Conservation (phyloP, 495 filamentous ascomycete genomes). For the Pseudomonodictys pantanalensis region DNA sequence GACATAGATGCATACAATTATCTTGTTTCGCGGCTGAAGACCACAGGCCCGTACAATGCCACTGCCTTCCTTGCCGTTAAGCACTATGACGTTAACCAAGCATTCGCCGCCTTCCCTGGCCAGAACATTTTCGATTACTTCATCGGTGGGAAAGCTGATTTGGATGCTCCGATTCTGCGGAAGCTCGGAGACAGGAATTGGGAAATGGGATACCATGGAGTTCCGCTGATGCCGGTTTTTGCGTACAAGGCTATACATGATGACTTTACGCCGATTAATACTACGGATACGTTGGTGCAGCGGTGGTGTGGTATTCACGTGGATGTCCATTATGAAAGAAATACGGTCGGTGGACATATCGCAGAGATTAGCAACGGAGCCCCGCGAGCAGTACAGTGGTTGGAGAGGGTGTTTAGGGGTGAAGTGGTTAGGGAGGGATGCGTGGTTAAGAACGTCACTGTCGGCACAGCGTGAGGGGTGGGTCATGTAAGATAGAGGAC, state of each 20-base stretch:
- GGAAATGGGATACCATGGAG: constrained; percentile 45
- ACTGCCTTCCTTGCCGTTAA: constrained; percentile 37
- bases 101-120: constrained; percentile 33
- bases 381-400: constrained; percentile 13
- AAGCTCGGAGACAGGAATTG: constrained; percentile 36
- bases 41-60: constrained; percentile 22
- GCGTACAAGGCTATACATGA: constrained; percentile 52
- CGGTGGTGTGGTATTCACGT: constrained; percentile 43
- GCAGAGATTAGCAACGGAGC: constrained; percentile 28
- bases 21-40: constrained; percentile 24
- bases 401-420: constrained; percentile 22
- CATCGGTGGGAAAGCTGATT: constrained; percentile 37
- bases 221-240: constrained; percentile 49
- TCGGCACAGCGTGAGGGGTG: neutral
- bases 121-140: constrained; percentile 48
- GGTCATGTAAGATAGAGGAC: neutral
- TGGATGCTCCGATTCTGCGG: constrained; percentile 27
- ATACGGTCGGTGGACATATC: constrained; percentile 40
- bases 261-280: constrained; percentile 44
- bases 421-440: constrained; percentile 15
- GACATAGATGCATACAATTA: constrained; percentile 14
- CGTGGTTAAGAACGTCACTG: constrained; percentile 13
- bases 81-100: constrained; percentile 33
- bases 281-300: constrained; percentile 47
- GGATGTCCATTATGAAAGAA: constrained; percentile 46